These are phyloP conservation scores for Globisporangium okanoganense DNA, from an alignment of 352 stramenopile species.

Conservation along the genomic window DNA sequence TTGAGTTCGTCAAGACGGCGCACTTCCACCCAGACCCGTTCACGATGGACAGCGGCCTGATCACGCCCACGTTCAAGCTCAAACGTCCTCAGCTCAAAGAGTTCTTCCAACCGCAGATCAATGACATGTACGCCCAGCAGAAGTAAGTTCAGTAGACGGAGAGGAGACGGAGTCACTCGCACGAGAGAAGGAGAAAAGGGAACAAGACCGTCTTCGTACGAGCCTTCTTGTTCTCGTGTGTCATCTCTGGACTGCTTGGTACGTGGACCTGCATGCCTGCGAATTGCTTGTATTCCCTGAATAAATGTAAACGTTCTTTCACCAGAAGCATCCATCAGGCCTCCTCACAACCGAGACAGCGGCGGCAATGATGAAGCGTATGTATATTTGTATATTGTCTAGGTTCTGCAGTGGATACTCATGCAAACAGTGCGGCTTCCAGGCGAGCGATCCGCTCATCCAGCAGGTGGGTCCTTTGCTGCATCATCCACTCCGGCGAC, in stretches of 20 bases:
- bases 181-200: background rate
- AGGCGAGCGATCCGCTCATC: slow-evolving; percentile 43
- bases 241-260: background rate
- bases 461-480: slow-evolving; percentile 30
- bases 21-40: slow-evolving; percentile 86
- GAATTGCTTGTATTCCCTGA: background rate
- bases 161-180: background rate
- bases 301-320: slow-evolving; percentile 8
- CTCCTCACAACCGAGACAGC: too few relatives aligned
- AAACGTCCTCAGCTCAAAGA: slow-evolving; percentile 78
- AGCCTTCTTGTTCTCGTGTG: background rate
- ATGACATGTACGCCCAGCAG: slow-evolving; percentile 43
- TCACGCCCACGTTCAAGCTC: slow-evolving; percentile 96
- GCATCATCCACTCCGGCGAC: slow-evolving; percentile 43
- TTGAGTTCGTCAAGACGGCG: slow-evolving; percentile 90
- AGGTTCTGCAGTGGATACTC: too few relatives aligned
- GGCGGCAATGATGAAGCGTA: too few relatives aligned
- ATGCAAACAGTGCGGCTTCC: slow-evolving; percentile 34
- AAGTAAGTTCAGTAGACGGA: slow-evolving; percentile 19
- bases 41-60: slow-evolving; percentile 87
- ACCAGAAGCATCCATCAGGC: background rate
- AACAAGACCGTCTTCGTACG: too few relatives aligned
- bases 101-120: slow-evolving; percentile 47
- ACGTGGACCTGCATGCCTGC: background rate
- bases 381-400: too few relatives aligned